These are phyloP conservation scores for Rhizoctonia solani DNA, from an alignment of 1,284 basidiomycete species.

Conservation along the genomic window DNA sequence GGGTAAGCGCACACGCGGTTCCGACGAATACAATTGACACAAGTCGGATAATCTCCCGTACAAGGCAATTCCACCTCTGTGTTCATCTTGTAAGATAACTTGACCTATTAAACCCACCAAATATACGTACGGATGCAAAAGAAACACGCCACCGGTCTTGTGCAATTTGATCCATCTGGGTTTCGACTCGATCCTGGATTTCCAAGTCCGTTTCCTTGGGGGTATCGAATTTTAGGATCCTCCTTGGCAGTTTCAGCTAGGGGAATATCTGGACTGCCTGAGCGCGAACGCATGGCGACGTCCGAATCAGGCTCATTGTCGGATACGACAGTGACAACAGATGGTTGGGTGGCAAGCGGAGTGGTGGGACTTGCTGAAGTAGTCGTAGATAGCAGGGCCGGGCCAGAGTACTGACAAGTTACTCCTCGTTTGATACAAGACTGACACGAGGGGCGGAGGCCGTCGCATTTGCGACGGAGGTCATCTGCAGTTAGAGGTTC, in stretches of 20 bases:
- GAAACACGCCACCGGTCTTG: constrained; percentile 25
- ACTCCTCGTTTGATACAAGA: constrained; percentile 11
- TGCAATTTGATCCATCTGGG: constrained; percentile 20
- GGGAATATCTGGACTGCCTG: constrained; percentile 6
- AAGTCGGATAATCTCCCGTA: constrained; percentile 16
- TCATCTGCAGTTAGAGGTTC: too few relatives aligned
- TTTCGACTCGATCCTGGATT: constrained; percentile 13
- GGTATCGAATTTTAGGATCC: neutral
- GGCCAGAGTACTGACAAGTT: constrained; percentile 17
- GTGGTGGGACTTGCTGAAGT: neutral
- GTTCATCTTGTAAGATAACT: neutral
- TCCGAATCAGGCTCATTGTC: constrained; percentile 15
- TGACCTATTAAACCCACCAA: neutral
- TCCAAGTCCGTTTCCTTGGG: constrained; percentile 17
- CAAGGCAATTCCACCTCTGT: constrained; percentile 12
- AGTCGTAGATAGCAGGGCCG: neutral
- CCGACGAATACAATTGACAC: constrained; percentile 20
- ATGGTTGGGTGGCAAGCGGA: neutral
- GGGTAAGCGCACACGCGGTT: constrained; percentile 11
- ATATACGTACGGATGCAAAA: constrained; percentile 11
- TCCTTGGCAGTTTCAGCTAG: neutral
- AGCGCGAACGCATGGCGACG: neutral
- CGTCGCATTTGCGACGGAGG: constrained; percentile 25
- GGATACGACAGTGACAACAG: neutral
- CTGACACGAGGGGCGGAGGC: constrained; percentile 18